Evolutionary conservation across 805 yeast genomes (phyloP).

Genomic region (Tetrapisispora namnaoensis): DNA sequence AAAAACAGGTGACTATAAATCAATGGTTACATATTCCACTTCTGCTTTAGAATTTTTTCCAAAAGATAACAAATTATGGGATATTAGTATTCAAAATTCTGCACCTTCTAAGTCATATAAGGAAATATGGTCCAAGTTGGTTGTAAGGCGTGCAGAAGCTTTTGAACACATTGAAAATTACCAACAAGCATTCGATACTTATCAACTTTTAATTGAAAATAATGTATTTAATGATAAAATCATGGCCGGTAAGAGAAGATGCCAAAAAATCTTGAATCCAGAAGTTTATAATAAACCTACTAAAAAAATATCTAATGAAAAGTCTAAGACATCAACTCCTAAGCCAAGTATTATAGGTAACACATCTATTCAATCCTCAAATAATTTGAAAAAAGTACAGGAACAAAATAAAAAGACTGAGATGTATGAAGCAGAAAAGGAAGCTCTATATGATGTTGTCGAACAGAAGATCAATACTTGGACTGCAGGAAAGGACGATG

Average conservation of each 20-base stretch:
- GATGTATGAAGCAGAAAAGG: constrained; percentile 46
- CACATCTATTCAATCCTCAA: neutral
- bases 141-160: constrained; percentile 69
- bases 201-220: constrained; percentile 52
- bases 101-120: constrained; percentile 27
- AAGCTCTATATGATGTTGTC: constrained; percentile 53
- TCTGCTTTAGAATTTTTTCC: constrained; percentile 29
- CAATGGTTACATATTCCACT: constrained; percentile 24
- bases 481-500: constrained; percentile 70
- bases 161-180: constrained; percentile 70
- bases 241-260: constrained; percentile 77
- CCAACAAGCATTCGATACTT: constrained; percentile 50
- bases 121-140: constrained; percentile 65
- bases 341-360: neutral
- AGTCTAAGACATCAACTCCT: neutral
- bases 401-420: constrained; percentile 37
- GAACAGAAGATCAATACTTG: constrained; percentile 46
- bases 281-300: constrained; percentile 10
- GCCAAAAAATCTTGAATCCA: constrained; percentile 57
- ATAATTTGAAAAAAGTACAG: constrained; percentile 45
- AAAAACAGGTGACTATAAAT: constrained; percentile 58
- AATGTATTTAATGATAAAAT: constrained; percentile 56
- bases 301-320: constrained; percentile 4
- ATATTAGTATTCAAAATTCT: constrained; percentile 36
- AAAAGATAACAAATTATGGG: constrained; percentile 25